These are phyloP conservation scores for Dictyostelium purpureum DNA, from an alignment of 78 protist genomes.

Conservation along the genomic window DNA sequence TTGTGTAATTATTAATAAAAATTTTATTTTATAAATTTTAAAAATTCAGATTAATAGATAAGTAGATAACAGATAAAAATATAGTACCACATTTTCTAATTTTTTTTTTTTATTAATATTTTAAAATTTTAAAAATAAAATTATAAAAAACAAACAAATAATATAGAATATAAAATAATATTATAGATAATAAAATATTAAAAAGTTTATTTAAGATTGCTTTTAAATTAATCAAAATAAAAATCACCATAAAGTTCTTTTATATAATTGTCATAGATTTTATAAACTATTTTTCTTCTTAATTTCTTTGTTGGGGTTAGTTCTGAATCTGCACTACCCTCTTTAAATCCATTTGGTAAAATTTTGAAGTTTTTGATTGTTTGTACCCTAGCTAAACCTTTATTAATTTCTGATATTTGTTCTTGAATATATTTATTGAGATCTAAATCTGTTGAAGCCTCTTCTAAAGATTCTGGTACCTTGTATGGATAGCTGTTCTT, in stretches of 20 bases:
- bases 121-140: too few relatives aligned
- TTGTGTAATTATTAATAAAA: too few relatives aligned
- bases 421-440: slow-evolving; percentile 7
- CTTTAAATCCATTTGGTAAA: slow-evolving; percentile 72
- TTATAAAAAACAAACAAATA: too few relatives aligned
- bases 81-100: too few relatives aligned
- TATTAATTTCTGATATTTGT: slow-evolving; percentile 33
- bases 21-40: too few relatives aligned
- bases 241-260: slow-evolving; percentile 78
- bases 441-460: slow-evolving; percentile 8
- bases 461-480: slow-evolving; percentile 26
- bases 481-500: neutral
- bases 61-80: too few relatives aligned
- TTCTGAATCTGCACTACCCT: slow-evolving; percentile 33
- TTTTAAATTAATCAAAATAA: slow-evolving; percentile 30
- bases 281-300: slow-evolving; percentile 65
- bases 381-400: slow-evolving; percentile 62
- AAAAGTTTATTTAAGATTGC: too few relatives aligned
- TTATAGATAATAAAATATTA: too few relatives aligned
- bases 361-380: slow-evolving; percentile 69
- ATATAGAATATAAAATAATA: too few relatives aligned
- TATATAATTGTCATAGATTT: slow-evolving; percentile 48
- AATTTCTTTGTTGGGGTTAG: slow-evolving; percentile 88
- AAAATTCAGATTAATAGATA: too few relatives aligned
- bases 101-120: too few relatives aligned